Conservation (phyloP, 1,284 basidiomycete genomes). For the Apiotrichum siamense region DNA sequence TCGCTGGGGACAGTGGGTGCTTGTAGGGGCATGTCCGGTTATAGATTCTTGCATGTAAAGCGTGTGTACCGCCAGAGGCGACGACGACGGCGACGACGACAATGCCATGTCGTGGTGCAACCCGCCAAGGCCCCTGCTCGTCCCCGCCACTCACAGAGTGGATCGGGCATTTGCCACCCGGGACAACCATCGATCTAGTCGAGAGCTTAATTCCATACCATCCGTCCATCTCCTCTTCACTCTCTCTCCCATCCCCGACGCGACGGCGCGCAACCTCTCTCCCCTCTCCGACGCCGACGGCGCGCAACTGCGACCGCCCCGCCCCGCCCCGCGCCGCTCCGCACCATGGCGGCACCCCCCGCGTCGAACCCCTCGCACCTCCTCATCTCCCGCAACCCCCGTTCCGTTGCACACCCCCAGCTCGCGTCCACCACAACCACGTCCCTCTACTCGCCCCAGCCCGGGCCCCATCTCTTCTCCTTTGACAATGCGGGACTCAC, state of each 20-base stretch:
- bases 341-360: conserved; percentile 18
- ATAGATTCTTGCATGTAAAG: background rate
- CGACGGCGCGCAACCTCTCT: background rate
- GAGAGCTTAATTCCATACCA: too few species aligned
- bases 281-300: background rate
- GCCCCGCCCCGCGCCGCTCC: background rate
- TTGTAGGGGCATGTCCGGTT: background rate
- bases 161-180: too few species aligned
- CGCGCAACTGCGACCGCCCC: background rate
- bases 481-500: background rate
- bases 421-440: conserved; percentile 30
- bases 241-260: too few species aligned
- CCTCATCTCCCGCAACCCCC: conserved; percentile 40
- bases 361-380: conserved; percentile 42
- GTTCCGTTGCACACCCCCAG: conserved; percentile 41
- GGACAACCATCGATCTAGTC: too few species aligned
- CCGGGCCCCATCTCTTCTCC: conserved; percentile 14
- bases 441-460: conserved; percentile 18
- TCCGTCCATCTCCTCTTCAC: too few species aligned
- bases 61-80: too few species aligned
- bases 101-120: too few species aligned
- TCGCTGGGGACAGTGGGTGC: background rate
- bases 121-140: too few species aligned
- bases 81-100: too few species aligned
- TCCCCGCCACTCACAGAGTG: too few species aligned